Conservation (phyloP, 495 filamentous ascomycete genomes). For the Parmelia sp. region DNA sequence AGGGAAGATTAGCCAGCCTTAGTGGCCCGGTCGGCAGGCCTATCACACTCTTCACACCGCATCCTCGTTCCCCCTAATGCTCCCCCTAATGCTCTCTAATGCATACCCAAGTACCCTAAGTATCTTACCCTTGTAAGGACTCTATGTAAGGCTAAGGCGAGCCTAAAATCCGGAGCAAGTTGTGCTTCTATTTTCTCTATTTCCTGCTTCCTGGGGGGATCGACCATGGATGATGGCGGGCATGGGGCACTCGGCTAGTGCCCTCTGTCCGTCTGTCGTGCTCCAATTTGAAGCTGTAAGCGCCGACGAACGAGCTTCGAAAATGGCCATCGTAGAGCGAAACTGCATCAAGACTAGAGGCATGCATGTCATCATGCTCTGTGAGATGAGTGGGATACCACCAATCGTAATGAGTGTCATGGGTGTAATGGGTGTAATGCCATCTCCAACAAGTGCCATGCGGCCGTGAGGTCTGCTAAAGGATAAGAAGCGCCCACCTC, state of each 20-base stretch:
- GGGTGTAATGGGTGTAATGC: not conserved
- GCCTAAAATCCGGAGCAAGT: not conserved
- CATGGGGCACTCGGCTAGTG: too few relatives aligned
- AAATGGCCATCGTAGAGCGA: constrained; percentile 1
- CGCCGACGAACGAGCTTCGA: constrained; percentile 8
- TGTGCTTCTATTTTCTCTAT: not conserved
- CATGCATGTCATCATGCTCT: constrained; percentile 25
- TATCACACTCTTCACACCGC: constrained; percentile 10
- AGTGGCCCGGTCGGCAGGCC: constrained; percentile 2
- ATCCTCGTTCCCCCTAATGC: not conserved
- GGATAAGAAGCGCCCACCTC: constrained; percentile 30
- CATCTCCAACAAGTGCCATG: constrained; percentile 10
- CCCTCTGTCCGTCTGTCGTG: too few relatives aligned
- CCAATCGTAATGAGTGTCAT: too few relatives aligned
- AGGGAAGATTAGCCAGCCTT: not conserved
- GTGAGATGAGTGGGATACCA: not conserved
- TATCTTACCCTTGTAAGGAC: too few relatives aligned
- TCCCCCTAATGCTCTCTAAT: constrained; percentile 2
- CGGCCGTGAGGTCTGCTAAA: constrained; percentile 9
- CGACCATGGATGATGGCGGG: too few relatives aligned
- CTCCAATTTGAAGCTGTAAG: constrained; percentile 5
- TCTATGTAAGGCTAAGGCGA: too few relatives aligned
- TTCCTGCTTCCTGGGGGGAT: not conserved
- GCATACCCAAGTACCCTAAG: too few relatives aligned
- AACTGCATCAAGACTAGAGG: not conserved